Conservation (phyloP, 305 asterid genomes). For the Andrographis paniculata region DNA sequence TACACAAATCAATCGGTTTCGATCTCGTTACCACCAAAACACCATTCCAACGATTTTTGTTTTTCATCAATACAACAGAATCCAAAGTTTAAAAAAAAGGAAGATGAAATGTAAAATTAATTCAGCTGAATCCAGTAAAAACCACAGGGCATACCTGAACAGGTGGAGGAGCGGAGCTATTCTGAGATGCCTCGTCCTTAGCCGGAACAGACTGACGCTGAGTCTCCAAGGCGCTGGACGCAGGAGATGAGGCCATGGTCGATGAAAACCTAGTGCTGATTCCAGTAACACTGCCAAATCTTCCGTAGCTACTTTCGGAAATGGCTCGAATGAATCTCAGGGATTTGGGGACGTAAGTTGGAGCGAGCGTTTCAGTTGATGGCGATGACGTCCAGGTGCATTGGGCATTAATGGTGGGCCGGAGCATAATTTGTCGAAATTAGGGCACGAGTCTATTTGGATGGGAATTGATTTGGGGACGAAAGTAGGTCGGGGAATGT, state of each 20-base stretch:
- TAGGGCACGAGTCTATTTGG: background rate
- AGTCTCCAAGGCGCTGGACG: slow-evolving; percentile 32
- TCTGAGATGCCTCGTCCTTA: slow-evolving; percentile 27
- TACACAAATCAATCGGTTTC: background rate
- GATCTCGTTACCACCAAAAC: too few relatives aligned
- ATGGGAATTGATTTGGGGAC: background rate
- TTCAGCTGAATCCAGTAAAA: slow-evolving; percentile 6
- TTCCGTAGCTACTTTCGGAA: background rate
- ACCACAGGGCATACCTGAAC: slow-evolving; percentile 36
- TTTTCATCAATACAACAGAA: background rate
- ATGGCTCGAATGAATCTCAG: background rate
- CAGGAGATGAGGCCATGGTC: slow-evolving; percentile 40
- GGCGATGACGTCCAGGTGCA: slow-evolving; percentile 33
- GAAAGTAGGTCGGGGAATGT: background rate
- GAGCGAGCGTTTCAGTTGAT: slow-evolving; percentile 20
- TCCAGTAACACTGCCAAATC: background rate
- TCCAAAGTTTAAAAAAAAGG: slow-evolving; percentile 12
- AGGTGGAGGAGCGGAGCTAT: slow-evolving; percentile 31
- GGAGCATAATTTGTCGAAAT: slow-evolving; percentile 1
- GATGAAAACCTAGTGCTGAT: slow-evolving; percentile 19
- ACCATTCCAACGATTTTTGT: background rate
- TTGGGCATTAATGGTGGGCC: slow-evolving; percentile 7
- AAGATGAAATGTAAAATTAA: slow-evolving; percentile 5
- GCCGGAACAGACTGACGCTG: slow-evolving; percentile 19
- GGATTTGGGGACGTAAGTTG: slow-evolving; percentile 4